A percentile compares a stretch with the other conserved stretches of the same genome.
These are phyloP conservation scores for Bipolaris victoriae DNA, from an alignment of 2,329 filamentous ascomycete species.

Conservation along the genomic window DNA sequence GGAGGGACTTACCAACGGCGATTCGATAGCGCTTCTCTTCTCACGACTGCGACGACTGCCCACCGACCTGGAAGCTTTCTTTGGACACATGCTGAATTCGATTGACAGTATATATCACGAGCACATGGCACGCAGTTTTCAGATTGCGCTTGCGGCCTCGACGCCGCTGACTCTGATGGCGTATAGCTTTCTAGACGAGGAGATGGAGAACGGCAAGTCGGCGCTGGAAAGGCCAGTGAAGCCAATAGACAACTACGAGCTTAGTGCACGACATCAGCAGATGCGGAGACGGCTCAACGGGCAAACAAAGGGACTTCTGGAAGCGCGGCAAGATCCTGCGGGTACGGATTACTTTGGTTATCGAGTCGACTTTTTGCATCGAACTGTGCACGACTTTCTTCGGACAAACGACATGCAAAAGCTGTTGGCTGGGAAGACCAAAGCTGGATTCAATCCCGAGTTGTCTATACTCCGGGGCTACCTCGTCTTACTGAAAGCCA, in stretches of 20 bases:
- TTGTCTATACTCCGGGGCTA: background rate
- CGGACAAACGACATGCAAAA: background rate
- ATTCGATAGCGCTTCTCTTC: background rate
- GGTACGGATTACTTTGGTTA: constrained; percentile 7
- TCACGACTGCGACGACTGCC: constrained; percentile 18
- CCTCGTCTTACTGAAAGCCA: background rate
- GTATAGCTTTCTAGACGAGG: constrained; percentile 11
- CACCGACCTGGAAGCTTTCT: constrained; percentile 23
- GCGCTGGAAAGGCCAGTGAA: background rate
- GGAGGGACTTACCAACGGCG: background rate
- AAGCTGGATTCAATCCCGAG: background rate
- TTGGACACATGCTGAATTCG: constrained; percentile 18
- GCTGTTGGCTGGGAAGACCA: background rate
- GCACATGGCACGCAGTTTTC: constrained; percentile 23
- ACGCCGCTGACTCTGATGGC: constrained; percentile 17
- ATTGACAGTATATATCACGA: constrained; percentile 13
- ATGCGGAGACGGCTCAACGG: background rate
- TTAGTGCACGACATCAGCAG: background rate
- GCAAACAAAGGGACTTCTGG: constrained; percentile 4
- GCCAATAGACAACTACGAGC: constrained; percentile 5
- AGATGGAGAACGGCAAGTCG: constrained; percentile 9
- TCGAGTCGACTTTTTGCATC: constrained; percentile 21
- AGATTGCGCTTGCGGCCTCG: constrained; percentile 6
- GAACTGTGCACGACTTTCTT: constrained; percentile 25
- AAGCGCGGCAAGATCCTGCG: constrained; percentile 20